These are phyloP conservation scores for Cryptosporidium parvum DNA, from an alignment of 169 alveolate genomes.

Conservation along the genomic window DNA sequence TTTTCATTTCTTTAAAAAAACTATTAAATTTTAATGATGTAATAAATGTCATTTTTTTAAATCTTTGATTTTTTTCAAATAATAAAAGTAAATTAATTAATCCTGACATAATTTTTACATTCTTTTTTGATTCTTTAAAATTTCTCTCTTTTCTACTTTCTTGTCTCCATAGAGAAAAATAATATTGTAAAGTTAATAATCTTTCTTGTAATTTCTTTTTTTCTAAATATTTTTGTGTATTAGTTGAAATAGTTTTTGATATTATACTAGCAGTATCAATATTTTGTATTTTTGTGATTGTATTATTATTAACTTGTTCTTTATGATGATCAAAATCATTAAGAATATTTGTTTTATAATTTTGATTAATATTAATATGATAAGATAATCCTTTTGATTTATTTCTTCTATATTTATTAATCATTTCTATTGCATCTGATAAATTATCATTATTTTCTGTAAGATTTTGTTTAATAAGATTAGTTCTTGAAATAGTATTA, in stretches of 20 bases:
- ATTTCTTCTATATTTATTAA: slow-evolving; percentile 45
- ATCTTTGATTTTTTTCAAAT: slow-evolving; percentile 12
- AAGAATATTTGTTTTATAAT: neutral
- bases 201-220: slow-evolving; percentile 40
- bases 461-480: slow-evolving; percentile 51
- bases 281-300: no score
- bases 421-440: slow-evolving; percentile 75
- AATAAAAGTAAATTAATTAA: neutral
- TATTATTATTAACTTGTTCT: neutral
- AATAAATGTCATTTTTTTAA: neutral
- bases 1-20: neutral
- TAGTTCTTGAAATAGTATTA: slow-evolving; percentile 39
- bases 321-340: no score
- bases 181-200: slow-evolving; percentile 25
- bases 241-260: slow-evolving; percentile 46
- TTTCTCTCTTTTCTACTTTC: neutral
- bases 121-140: slow-evolving; percentile 2
- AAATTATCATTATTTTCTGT: slow-evolving; percentile 30
- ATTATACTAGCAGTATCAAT: slow-evolving; percentile 45
- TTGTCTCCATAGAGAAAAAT: slow-evolving; percentile 62
- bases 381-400: neutral
- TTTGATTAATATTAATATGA: neutral
- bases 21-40: neutral
- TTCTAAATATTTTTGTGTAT: slow-evolving; percentile 29
- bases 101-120: neutral